Evolutionary conservation across 1,284 basidiomycete genomes (phyloP).

Genomic region (Trametes polyzona): DNA sequence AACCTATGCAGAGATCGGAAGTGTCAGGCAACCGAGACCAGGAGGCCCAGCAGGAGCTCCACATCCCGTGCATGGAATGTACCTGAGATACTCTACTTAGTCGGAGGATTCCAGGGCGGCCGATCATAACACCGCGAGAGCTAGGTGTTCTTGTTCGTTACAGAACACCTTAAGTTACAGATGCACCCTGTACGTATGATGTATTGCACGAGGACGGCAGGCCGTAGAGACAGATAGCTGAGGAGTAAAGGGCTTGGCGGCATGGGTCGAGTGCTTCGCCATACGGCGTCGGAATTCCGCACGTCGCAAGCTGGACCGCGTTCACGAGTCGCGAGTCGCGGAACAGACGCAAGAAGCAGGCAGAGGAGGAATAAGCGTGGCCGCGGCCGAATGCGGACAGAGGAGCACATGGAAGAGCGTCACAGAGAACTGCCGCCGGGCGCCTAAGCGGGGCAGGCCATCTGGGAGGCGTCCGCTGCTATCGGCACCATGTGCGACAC

Average conservation of each 20-base stretch:
- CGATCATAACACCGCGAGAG: too few relatives aligned
- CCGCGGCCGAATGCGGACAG: background rate
- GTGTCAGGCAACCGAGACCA: background rate
- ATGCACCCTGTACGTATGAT: background rate
- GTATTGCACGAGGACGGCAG: background rate
- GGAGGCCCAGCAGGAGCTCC: background rate
- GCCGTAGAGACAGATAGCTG: background rate
- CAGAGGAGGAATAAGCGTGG: background rate
- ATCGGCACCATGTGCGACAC: conserved; percentile 8
- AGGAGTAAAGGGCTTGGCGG: background rate
- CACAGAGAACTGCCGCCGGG: conserved; percentile 2
- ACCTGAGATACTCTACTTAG: background rate
- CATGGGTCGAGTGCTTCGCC: background rate
- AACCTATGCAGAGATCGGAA: background rate
- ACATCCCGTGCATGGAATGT: background rate
- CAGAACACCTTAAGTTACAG: too few relatives aligned
- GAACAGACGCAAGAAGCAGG: background rate
- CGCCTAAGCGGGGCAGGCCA: conserved; percentile 1
- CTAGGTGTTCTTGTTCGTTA: too few relatives aligned
- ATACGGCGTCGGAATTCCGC: background rate
- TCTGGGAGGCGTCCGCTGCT: background rate
- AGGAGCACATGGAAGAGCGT: conserved; percentile 10
- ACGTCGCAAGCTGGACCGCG: background rate
- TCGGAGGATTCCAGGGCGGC: too few relatives aligned
- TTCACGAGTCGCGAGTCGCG: too few relatives aligned